Evolutionary conservation across 2,329 filamentous ascomycete species (phyloP), one percentile per base, ranked within the genome.

Genomic region (Nannizzia gypsea): DNA sequence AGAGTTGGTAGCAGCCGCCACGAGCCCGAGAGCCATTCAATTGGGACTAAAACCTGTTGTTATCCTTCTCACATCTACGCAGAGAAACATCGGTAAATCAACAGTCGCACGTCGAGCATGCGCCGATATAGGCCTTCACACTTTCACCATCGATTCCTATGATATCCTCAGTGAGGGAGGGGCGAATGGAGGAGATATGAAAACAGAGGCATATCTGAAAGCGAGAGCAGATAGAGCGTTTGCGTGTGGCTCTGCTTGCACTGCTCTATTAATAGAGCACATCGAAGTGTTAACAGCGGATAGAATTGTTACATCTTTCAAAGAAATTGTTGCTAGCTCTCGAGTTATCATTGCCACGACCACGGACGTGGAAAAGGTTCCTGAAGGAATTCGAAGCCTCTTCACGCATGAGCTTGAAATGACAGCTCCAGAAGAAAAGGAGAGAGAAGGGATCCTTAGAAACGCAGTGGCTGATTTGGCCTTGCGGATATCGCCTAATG

Each of bases 331-430:
- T 22, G 79, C 83, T n/a, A 86, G 88, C 54, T 84, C 85, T 2
- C 80, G 93, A 59, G 89, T 97, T 1, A 76, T 99, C 24, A 85
- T 99, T 66, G 92, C 93, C 0, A 99, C 93, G 0, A 96, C 92
- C 0, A 96, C 90, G 5, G 92, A 97, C 66, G 85, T 96, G 0
- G 93, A 97, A 70, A 95, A 97, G 72, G 83, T 99, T 1, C 89
- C 92, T 0, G 91, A 96, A 67, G 88, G 88, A 0, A 85, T 97
- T 20, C 84, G 93, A 58, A 90, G 90, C 9, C 78, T 97, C 2
- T 97, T 99, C 71, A 96, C 90, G 0, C 92, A 99, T 67, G 93
- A 99, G 72, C 80, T 99, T 46, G 92, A 97, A 69, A 90, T 99
- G 83, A 83, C 80, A 50, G 93, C 93, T 0, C 93, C 93, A 0